These are phyloP conservation scores for Trebouxiophyceae sp. DNA, from an alignment of 163 green algal genomes.

Conservation along the genomic window DNA sequence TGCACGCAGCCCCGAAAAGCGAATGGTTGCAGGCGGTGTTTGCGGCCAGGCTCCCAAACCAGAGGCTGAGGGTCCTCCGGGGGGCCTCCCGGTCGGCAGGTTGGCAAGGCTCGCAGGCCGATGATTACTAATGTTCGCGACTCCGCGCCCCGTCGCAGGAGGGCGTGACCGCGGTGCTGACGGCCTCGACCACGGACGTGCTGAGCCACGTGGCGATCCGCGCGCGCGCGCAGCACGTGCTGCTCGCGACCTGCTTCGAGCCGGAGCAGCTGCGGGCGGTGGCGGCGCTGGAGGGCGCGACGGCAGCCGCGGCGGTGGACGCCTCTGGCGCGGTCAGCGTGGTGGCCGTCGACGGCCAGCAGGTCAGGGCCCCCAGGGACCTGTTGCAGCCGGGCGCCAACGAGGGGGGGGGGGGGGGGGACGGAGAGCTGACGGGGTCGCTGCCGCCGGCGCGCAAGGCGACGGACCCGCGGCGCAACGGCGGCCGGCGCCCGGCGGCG, in stretches of 20 bases:
- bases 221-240: constrained; percentile 56
- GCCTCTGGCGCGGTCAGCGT: constrained; percentile 4
- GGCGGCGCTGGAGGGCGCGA: constrained; percentile 12
- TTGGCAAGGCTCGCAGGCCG: constrained; percentile 59
- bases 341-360: too few relatives aligned
- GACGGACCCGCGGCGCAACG: too few relatives aligned
- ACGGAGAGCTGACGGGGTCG: too few relatives aligned
- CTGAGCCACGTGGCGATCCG: constrained; percentile 86
- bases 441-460: too few relatives aligned
- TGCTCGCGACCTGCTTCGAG: constrained; percentile 80
- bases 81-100: constrained; percentile 28
- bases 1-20: too few relatives aligned
- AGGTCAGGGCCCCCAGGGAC: too few relatives aligned
- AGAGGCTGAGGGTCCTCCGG: constrained; percentile 42
- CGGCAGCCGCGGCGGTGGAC: constrained; percentile 4
- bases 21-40: too few relatives aligned
- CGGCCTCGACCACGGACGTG: constrained; percentile 63
- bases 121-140: constrained; percentile 84
- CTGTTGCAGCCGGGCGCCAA: too few relatives aligned
- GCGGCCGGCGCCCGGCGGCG: too few relatives aligned
- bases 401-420: too few relatives aligned
- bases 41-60: too few relatives aligned
- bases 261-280: constrained; percentile 33
- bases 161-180: constrained; percentile 67
- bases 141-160: constrained; percentile 18